A percentile compares a stretch with the other conserved stretches of the same genome.
Conservation (phyloP, 1,284 basidiomycete genomes). For the Tremellales sp. region DNA sequence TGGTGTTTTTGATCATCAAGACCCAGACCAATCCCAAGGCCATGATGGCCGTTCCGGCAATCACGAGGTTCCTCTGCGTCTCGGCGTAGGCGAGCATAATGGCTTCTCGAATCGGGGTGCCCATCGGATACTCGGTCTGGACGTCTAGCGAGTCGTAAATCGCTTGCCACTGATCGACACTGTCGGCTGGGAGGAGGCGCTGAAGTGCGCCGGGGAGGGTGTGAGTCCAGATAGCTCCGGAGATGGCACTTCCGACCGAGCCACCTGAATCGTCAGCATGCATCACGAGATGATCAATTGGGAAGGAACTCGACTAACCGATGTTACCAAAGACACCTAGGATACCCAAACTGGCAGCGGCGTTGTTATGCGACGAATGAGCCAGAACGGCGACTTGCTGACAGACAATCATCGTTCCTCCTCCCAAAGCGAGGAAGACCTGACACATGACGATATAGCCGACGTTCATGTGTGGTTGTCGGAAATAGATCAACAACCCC, state of each 20-base stretch:
- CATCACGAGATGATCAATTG: too few species aligned
- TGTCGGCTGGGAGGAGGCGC: constrained; percentile 32
- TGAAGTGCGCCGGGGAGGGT: constrained; percentile 37
- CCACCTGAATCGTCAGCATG: too few species aligned
- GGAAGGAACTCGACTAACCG: too few species aligned
- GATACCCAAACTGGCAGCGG: constrained; percentile 45
- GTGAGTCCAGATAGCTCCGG: constrained; percentile 50
- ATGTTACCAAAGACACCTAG: constrained; percentile 44
- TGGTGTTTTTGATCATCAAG: constrained; percentile 36
- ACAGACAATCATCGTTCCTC: constrained; percentile 44
- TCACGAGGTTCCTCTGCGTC: constrained; percentile 38
- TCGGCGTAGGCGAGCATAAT: constrained; percentile 33
- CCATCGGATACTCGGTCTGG: constrained; percentile 32
- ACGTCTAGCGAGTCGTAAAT: constrained; percentile 34
- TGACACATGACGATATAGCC: constrained; percentile 40
- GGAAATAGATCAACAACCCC: constrained; percentile 48
- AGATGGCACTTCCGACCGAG: constrained; percentile 42
- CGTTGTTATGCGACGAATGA: constrained; percentile 44
- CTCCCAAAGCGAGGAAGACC: constrained; percentile 48
- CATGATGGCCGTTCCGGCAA: constrained; percentile 36
- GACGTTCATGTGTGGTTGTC: constrained; percentile 29
- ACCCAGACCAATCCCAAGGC: constrained; percentile 22
- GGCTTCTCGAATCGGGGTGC: constrained; percentile 25
- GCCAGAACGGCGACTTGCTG: constrained; percentile 48
- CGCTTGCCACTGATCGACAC: constrained; percentile 26